These are phyloP conservation scores for Diophrys sp. DNA, from an alignment of 73 alveolate genomes.

Conservation along the genomic window DNA sequence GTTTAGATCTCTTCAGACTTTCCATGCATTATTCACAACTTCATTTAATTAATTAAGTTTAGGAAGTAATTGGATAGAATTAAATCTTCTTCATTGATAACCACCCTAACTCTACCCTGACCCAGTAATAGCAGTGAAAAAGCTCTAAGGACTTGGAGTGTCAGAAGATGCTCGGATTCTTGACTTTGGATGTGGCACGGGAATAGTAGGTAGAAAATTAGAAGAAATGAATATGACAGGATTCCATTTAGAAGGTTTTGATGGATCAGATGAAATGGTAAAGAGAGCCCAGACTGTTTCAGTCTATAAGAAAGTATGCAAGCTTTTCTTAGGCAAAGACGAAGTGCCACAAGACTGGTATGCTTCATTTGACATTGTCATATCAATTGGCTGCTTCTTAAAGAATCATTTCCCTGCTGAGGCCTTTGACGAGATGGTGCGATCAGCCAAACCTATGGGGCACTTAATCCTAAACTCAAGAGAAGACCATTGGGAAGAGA, in stretches of 20 bases:
- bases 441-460: constrained; percentile 11
- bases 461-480: constrained; percentile 18
- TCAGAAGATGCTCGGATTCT: constrained; percentile 8
- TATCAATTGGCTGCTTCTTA: constrained; percentile 27
- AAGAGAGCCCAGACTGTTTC: not conserved
- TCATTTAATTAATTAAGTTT: too few species aligned
- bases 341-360: constrained; percentile 6
- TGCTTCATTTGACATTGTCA: constrained; percentile 13
- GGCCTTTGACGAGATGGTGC: constrained; percentile 23
- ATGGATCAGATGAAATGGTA: constrained; percentile 2
- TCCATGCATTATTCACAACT: too few species aligned
- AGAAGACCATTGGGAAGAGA: constrained; percentile 16
- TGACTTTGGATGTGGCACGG: constrained; percentile 46
- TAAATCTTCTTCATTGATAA: too few species aligned
- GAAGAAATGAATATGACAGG: constrained; percentile 7
- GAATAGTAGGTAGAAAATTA: constrained; percentile 10
- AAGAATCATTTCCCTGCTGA: constrained; percentile 22
- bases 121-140: too few species aligned
- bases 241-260: constrained; percentile 15
- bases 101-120: too few species aligned
- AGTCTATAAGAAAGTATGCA: not conserved
- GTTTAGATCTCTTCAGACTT: too few species aligned
- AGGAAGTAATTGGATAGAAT: too few species aligned
- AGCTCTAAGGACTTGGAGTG: too few species aligned
- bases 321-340: not conserved